Evolutionary conservation across 441 rosid species (phyloP).

Genomic region (Mallotus repandus): DNA sequence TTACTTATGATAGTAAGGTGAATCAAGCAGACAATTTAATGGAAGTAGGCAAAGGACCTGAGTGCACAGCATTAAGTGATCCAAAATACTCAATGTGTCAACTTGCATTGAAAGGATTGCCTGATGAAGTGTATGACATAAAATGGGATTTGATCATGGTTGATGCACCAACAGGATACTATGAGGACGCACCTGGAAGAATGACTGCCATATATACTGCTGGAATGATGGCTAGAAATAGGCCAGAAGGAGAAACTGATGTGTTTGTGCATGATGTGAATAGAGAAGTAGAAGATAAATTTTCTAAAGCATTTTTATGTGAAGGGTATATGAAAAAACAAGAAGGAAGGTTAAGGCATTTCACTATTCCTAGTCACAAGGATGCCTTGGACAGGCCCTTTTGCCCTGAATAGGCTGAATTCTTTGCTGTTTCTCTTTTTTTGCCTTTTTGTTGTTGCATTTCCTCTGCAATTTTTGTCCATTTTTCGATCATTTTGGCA

Average conservation of each 20-base stretch:
- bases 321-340: slow-evolving; percentile 74
- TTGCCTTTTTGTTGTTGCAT: background rate
- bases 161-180: slow-evolving; percentile 76
- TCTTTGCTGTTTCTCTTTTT: background rate
- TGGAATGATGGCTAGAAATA: slow-evolving; percentile 82
- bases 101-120: slow-evolving; percentile 76
- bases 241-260: slow-evolving; percentile 55
- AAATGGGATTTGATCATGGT: slow-evolving; percentile 86
- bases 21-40: slow-evolving; percentile 65
- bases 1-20: slow-evolving; percentile 73
- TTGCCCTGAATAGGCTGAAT: slow-evolving; percentile 47
- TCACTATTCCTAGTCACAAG: slow-evolving; percentile 65
- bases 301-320: slow-evolving; percentile 74
- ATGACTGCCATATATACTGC: slow-evolving; percentile 80
- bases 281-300: slow-evolving; percentile 68
- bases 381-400: slow-evolving; percentile 46
- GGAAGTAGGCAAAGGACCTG: slow-evolving; percentile 74
- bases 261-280: slow-evolving; percentile 86
- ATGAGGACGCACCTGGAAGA: slow-evolving; percentile 82
- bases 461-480: background rate
- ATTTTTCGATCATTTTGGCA: background rate
- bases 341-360: slow-evolving; percentile 79
- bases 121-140: slow-evolving; percentile 57
- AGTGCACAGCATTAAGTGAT: slow-evolving; percentile 66
- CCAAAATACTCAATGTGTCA: slow-evolving; percentile 77